Base-by-base conservation (phyloP, 2,329 filamentous ascomycete genomes). In the Geosmithia putterillii region DNA sequence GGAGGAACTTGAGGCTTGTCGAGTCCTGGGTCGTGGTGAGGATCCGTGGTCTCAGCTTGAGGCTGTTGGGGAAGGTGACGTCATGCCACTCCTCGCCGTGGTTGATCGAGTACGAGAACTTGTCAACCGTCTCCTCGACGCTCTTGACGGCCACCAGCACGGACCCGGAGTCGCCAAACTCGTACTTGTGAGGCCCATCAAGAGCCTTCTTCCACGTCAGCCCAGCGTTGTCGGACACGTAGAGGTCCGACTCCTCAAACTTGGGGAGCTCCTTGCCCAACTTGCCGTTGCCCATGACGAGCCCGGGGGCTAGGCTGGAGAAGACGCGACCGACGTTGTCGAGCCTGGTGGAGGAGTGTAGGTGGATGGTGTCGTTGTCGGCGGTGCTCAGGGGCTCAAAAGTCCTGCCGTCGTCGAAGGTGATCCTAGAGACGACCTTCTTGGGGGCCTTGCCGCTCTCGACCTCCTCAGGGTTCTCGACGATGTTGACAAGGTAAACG, bases 231-330 rank as follows among this genome's bases (percentile, higher is more conserved):
- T 95, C 86, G 0, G 92, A 98, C 21, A 96, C 79, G 56, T 81
- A 96, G 1, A 95, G 74, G 57, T 86, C 78, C 12, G 87, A 81
- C 9, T 95, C 76, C 3, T 69, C 67, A 55, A 89, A 90, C 7
- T 70, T 63, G 47, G 79, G 74, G 7, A 98, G 71, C 42, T 73
- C 67, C 18, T 84, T 76, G 42, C 94, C 92, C 4, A 78, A 86
- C 59, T 98, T 98, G 45, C 92, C 92, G 42, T 94, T 79, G 15
- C 84, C 94, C 86, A 98, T 94, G 18, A 95, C 77, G 45, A 98
- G 71, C 7, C 92, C 94, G 3, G 92, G 90, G 0, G 92, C 90
- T 1, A 87, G 86, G 54, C 89, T 96, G 2, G 90, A 95, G 60
- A 90, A 98, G 38, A 96, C 81, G 14, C 84, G 79, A 2, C 92